Percentiles rank a stretch among this genome's conserved stretches.
Conservation (phyloP, 345 rosid genomes). For the Dipteronia sinensis region DNA sequence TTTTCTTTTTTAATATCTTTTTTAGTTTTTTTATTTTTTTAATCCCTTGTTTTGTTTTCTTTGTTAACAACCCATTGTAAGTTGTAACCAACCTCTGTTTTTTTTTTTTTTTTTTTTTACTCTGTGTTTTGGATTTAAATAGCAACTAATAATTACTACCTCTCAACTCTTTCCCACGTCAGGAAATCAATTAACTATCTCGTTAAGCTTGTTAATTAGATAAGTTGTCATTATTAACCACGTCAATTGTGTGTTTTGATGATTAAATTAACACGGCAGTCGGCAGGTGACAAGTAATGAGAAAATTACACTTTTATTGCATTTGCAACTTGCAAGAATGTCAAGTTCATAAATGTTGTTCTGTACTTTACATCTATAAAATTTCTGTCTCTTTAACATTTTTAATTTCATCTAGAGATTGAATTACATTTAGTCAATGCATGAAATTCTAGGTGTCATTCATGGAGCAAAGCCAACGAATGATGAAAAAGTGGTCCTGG, state of each 20-base stretch:
- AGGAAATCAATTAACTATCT: not conserved
- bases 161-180: not conserved
- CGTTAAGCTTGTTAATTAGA: not conserved
- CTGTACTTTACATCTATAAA: not conserved
- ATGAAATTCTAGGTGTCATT: not conserved
- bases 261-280: not conserved
- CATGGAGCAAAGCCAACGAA: not conserved
- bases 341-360: not conserved
- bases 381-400: not conserved
- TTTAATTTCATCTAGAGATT: not conserved
- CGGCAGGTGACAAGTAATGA: not conserved
- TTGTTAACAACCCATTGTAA: not conserved
- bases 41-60: not conserved
- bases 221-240: not conserved
- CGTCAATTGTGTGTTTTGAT: not conserved
- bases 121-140: slow-evolving; percentile 11
- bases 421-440: not conserved
- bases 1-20: not conserved
- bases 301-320: not conserved
- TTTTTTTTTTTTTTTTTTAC: not conserved
- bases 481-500: not conserved
- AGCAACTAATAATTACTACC: slow-evolving; percentile 8
- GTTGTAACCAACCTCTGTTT: slow-evolving; percentile 20
- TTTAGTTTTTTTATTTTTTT: not conserved
- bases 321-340: not conserved